Evolutionary conservation across 2,329 filamentous ascomycete genomes (phyloP).

Genomic region (Amphichorda felina): DNA sequence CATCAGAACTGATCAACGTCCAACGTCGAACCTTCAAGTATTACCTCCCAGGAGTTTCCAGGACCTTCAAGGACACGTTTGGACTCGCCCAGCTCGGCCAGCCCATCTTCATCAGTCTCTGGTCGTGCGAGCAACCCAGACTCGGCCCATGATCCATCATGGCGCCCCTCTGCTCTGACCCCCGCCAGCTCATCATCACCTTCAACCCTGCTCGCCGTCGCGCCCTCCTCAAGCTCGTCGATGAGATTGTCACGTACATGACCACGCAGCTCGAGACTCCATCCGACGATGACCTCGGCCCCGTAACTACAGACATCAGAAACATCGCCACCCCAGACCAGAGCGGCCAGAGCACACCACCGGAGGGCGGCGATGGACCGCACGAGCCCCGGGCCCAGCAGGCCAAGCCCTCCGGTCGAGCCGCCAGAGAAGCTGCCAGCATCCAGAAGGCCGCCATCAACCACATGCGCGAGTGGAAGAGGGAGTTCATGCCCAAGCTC

Average conservation of each 20-base stretch:
- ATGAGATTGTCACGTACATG: conserved; percentile 42
- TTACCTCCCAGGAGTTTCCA: too few species aligned
- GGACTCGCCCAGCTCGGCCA: too few species aligned
- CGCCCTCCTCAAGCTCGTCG: conserved; percentile 36
- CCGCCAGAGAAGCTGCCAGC: conserved; percentile 13
- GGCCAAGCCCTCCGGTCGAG: conserved; percentile 6
- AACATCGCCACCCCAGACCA: neutral
- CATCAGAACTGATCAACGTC: too few species aligned
- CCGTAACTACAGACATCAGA: conserved; percentile 11
- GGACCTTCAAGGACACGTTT: too few species aligned
- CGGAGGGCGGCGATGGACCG: neutral
- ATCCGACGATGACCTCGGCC: conserved; percentile 14
- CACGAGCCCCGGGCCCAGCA: conserved; percentile 7
- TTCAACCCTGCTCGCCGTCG: conserved; percentile 39
- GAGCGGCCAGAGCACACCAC: neutral
- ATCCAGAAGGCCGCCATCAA: conserved; percentile 44
- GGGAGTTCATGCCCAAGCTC: conserved; percentile 56
- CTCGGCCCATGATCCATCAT: conserved; percentile 17
- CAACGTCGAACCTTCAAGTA: too few species aligned
- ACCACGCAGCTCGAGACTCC: conserved; percentile 33
- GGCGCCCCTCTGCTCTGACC: conserved; percentile 42
- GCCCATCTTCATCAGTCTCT: too few species aligned
- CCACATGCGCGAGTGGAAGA: conserved; percentile 69
- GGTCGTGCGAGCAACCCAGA: too few species aligned
- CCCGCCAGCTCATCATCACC: conserved; percentile 41